These are phyloP conservation scores for Apostasia shenzhenica DNA, from an alignment of 106 monocot species.

Conservation along the genomic window DNA sequence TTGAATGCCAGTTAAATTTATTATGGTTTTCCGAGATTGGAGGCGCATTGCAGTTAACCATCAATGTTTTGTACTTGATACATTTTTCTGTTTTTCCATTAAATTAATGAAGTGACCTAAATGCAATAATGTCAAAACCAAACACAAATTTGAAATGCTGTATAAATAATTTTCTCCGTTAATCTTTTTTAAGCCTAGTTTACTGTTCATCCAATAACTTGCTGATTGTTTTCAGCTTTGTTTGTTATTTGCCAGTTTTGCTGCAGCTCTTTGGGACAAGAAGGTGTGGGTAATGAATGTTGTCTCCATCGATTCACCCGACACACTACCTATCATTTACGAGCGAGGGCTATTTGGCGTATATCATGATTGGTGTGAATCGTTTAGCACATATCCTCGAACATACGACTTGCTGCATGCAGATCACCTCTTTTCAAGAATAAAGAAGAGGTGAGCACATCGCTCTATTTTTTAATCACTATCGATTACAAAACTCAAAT, in stretches of 20 bases:
- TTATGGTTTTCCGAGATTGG: no score
- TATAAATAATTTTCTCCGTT: no score
- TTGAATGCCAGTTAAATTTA: no score
- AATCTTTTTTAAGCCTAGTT: neutral
- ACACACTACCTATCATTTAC: constrained; percentile 82
- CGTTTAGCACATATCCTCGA: constrained; percentile 90
- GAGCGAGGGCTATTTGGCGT: constrained; percentile 93
- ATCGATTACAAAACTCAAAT: neutral
- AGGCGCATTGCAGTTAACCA: no score
- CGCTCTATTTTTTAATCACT: neutral
- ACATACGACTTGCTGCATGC: constrained; percentile 93
- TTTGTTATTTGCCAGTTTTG: constrained; percentile 48
- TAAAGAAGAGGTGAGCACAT: constrained; percentile 55
- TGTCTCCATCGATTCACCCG: constrained; percentile 77
- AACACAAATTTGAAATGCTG: no score
- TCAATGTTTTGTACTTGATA: no score
- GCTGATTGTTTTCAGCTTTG: neutral
- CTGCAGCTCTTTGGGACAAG: constrained; percentile 67
- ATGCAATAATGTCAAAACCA: no score
- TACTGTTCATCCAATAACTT: neutral
- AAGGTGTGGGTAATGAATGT: constrained; percentile 96
- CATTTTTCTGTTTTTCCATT: no score
- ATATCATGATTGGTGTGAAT: constrained; percentile 96
- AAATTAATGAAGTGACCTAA: no score
- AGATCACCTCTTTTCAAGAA: constrained; percentile 79